phyloP scores from a whole-genome alignment of 2,329 filamentous ascomycete species.

The Alternaria sp. region DNA sequence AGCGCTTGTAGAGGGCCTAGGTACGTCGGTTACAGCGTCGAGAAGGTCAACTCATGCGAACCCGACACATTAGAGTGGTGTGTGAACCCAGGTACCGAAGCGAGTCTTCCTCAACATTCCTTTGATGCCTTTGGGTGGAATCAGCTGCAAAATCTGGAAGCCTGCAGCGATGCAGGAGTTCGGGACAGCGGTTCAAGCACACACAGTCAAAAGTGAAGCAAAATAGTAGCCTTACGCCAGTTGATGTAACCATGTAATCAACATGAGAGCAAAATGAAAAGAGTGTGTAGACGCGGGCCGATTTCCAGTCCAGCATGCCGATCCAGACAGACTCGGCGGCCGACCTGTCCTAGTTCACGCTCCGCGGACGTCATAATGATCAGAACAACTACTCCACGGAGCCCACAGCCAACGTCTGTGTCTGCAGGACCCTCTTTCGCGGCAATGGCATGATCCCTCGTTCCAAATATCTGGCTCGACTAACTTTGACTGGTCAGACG shows the following conservation, averaged over 20 bases:
- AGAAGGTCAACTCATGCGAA: neutral
- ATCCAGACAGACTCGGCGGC: neutral
- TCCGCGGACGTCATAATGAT: slow-evolving; percentile 2
- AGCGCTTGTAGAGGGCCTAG: neutral
- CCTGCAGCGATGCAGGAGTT: neutral
- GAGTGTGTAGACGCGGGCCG: neutral
- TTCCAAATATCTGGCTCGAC: neutral
- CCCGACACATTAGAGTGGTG: neutral
- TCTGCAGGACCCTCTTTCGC: neutral
- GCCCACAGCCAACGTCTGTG: neutral
- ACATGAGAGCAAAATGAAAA: neutral
- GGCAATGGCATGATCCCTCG: neutral
- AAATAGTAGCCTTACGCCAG: neutral
- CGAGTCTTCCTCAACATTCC: neutral
- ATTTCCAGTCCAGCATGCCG: neutral
- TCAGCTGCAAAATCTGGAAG: neutral
- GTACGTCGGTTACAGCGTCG: neutral
- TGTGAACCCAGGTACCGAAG: neutral
- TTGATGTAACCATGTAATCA: neutral
- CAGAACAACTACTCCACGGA: neutral
- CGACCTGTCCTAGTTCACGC: neutral
- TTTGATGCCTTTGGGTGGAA: neutral
- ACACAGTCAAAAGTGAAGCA: neutral
- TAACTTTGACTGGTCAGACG: neutral
- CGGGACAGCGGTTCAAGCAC: neutral